A percentile compares a stretch with the other conserved stretches of the same genome.
Evolutionary conservation across 129 eudicot species (phyloP).

Genomic region (Flaveria linearis): DNA sequence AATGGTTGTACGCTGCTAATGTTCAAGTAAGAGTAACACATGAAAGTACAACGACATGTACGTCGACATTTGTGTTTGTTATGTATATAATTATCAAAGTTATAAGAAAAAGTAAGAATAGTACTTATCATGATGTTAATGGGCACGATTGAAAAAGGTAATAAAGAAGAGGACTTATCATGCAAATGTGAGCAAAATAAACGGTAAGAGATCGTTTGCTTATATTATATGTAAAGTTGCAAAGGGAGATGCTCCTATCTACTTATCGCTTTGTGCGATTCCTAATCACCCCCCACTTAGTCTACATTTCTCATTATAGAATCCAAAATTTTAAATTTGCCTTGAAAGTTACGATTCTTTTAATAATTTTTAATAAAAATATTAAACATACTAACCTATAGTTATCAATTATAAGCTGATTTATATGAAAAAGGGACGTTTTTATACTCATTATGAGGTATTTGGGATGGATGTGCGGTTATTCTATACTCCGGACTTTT

Average conservation of each 20-base stretch:
- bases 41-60: no score
- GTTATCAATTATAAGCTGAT: no score
- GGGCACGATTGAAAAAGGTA: background rate
- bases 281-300: constrained; percentile 14
- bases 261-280: constrained; percentile 45
- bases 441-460: no score
- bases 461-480: no score
- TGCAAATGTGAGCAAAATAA: constrained; percentile 31
- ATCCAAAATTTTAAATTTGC: background rate
- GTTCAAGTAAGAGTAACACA: no score
- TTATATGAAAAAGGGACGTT: no score
- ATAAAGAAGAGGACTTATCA: constrained; percentile 55
- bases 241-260: constrained; percentile 60
- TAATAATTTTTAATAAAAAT: background rate
- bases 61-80: no score
- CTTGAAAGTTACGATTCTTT: background rate
- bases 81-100: no score
- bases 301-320: background rate
- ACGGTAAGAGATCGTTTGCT: constrained; percentile 16
- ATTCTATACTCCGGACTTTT: no score
- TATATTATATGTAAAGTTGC: constrained; percentile 23
- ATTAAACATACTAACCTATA: no score
- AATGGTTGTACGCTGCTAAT: no score
- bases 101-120: no score
- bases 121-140: background rate